Evolutionary conservation across 164 flowering plant species (phyloP).

Genomic region (Magnolia officinalis): DNA sequence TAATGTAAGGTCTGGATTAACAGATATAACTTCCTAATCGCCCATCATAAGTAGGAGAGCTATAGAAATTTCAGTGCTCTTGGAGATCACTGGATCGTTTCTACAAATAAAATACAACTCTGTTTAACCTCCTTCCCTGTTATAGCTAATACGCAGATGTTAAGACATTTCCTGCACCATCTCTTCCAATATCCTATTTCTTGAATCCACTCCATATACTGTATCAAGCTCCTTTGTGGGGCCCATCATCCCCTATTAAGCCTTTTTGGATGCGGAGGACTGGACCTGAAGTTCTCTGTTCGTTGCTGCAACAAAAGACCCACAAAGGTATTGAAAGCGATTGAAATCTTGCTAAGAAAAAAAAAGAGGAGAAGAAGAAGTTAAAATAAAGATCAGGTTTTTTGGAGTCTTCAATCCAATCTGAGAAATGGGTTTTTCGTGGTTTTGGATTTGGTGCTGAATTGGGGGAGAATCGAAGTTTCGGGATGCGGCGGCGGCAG

Average conservation of each 20-base stretch:
- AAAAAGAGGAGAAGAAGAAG: neutral
- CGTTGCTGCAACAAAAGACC: neutral
- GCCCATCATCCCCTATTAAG: neutral
- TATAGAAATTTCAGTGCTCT: too few relatives aligned
- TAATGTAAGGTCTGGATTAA: too few relatives aligned
- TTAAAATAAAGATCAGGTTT: neutral
- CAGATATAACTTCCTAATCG: too few relatives aligned
- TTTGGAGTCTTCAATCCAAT: conserved; percentile 10
- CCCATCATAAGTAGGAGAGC: too few relatives aligned
- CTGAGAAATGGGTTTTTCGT: conserved; percentile 23
- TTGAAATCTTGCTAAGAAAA: neutral
- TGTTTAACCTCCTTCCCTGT: neutral
- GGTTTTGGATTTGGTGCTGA: conserved; percentile 35
- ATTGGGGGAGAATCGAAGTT: conserved; percentile 24
- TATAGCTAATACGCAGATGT: conserved; percentile 2
- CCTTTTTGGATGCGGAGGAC: neutral
- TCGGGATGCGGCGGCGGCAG: conserved; percentile 9
- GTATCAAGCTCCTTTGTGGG: neutral
- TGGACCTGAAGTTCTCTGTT: neutral
- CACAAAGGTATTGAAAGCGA: neutral
- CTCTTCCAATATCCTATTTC: neutral
- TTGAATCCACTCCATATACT: neutral
- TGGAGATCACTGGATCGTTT: too few relatives aligned
- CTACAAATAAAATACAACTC: too few relatives aligned
- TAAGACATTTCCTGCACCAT: conserved; percentile 4